A percentile compares a stretch with the other conserved stretches of the same genome.
phyloP scores from a whole-genome alignment of 73 alveolate species.

The Paramecium octaurelia region DNA sequence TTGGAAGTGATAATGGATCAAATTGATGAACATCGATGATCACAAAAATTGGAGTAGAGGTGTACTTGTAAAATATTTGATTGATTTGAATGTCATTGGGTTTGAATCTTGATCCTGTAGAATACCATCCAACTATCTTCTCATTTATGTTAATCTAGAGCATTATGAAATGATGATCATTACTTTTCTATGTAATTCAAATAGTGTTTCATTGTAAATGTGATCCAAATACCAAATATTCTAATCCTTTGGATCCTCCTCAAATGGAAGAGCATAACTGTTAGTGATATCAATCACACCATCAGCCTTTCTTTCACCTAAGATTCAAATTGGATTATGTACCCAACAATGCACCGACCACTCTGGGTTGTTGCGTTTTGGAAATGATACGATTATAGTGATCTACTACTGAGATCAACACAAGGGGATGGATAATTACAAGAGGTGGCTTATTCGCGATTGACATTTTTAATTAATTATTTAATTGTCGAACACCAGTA shows the following conservation, averaged over 20 bases:
- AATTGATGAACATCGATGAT: constrained; percentile 87
- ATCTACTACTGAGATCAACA: constrained; percentile 96
- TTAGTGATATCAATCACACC: constrained; percentile 96
- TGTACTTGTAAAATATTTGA: constrained; percentile 94
- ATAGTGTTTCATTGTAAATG: constrained; percentile 97
- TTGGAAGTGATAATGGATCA: constrained; percentile 93
- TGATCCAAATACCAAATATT: constrained; percentile 99
- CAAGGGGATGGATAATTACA: constrained; percentile 96
- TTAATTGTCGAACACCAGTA: background rate
- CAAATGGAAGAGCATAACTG: constrained; percentile 99
- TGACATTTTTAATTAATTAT: background rate
- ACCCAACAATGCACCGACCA: constrained; percentile 93
- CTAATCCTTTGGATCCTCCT: constrained; percentile 98
- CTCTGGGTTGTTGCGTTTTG: constrained; percentile 93
- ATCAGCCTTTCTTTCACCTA: constrained; percentile 89
- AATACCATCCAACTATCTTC: constrained; percentile 98
- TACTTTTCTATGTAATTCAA: constrained; percentile 95
- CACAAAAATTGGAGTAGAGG: constrained; percentile 92
- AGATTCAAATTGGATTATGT: background rate
- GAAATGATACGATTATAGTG: constrained; percentile 96
- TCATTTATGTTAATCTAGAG: constrained; percentile 90
- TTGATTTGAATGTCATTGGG: constrained; percentile 98
- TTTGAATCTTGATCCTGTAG: constrained; percentile 98
- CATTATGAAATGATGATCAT: too few species aligned
- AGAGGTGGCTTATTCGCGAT: background rate